Percentiles rank a stretch among this genome's conserved stretches.
These are phyloP conservation scores for Clitocybe nebularis DNA, from an alignment of 1,284 basidiomycete genomes.

Conservation along the genomic window DNA sequence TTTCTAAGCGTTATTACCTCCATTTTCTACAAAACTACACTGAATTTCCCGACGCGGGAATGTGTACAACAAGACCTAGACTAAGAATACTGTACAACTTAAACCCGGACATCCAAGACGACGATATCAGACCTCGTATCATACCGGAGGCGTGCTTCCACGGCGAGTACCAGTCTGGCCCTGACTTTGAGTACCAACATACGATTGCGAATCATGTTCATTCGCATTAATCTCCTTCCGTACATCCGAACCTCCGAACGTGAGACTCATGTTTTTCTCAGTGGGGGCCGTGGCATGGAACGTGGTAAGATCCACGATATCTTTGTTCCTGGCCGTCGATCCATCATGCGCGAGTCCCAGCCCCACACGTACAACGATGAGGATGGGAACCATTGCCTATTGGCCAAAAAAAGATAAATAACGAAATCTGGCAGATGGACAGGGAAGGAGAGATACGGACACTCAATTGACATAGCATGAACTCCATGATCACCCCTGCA, in stretches of 20 bases:
- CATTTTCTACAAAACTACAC: too few relatives aligned
- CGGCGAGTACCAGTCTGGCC: too few relatives aligned
- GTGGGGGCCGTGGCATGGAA: slow-evolving; percentile 6
- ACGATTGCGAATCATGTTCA: neutral
- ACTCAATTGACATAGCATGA: slow-evolving; percentile 21
- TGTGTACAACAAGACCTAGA: too few relatives aligned
- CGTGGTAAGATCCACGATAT: slow-evolving; percentile 11
- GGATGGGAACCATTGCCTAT: slow-evolving; percentile 22
- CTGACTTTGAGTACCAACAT: too few relatives aligned
- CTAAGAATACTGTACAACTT: too few relatives aligned
- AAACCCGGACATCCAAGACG: too few relatives aligned
- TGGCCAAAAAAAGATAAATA: neutral
- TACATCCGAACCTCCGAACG: neutral
- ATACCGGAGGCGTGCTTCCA: too few relatives aligned
- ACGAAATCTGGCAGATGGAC: too few relatives aligned
- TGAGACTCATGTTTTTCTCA: neutral
- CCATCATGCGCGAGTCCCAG: slow-evolving; percentile 19
- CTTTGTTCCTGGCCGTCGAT: neutral
- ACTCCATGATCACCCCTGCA: slow-evolving; percentile 23
- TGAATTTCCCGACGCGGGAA: too few relatives aligned
- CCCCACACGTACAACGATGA: slow-evolving; percentile 23
- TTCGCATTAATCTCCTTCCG: neutral
- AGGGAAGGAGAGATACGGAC: slow-evolving; percentile 9
- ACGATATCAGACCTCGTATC: too few relatives aligned
- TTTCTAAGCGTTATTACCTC: too few relatives aligned